A percentile compares a stretch with the other conserved stretches of the same genome.
Conservation (phyloP, 257 asterid genomes). For the Nicotiana paniculata region DNA sequence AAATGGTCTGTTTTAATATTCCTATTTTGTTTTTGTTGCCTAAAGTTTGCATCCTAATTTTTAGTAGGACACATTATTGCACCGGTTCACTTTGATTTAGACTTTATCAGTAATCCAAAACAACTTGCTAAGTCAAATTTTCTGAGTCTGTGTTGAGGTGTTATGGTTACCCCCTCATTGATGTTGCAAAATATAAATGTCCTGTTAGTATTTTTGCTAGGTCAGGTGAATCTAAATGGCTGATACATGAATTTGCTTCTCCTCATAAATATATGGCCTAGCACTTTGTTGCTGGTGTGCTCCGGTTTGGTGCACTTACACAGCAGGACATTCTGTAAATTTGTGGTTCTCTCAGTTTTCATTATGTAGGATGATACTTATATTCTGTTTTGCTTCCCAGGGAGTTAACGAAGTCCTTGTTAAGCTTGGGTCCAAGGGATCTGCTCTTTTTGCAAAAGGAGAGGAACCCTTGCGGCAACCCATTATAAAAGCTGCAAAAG, state of each 20-base stretch:
- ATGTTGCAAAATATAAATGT: neutral
- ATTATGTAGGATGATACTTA: neutral
- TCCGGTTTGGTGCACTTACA: neutral
- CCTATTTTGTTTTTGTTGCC: neutral
- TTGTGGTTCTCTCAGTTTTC: neutral
- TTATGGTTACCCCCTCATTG: neutral
- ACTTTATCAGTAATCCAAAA: neutral
- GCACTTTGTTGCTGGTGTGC: neutral
- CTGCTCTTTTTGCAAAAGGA: constrained; percentile 70
- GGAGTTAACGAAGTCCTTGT: constrained; percentile 88
- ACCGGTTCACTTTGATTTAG: neutral
- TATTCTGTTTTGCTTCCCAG: constrained; percentile 28
- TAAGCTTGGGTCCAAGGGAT: constrained; percentile 86
- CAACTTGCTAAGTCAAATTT: neutral
- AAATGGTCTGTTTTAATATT: constrained; percentile 43
- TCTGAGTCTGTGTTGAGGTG: neutral
- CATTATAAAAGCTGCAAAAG: constrained; percentile 67
- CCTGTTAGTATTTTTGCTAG: neutral
- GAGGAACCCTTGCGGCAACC: constrained; percentile 69
- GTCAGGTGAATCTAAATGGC: neutral
- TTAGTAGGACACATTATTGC: neutral
- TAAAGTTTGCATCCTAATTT: neutral
- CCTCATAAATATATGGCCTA: neutral
- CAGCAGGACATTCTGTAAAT: neutral
- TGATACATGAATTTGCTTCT: neutral